Conservation (phyloP, 805 yeast species). For the Candida pseudofarinosa region DNA sequence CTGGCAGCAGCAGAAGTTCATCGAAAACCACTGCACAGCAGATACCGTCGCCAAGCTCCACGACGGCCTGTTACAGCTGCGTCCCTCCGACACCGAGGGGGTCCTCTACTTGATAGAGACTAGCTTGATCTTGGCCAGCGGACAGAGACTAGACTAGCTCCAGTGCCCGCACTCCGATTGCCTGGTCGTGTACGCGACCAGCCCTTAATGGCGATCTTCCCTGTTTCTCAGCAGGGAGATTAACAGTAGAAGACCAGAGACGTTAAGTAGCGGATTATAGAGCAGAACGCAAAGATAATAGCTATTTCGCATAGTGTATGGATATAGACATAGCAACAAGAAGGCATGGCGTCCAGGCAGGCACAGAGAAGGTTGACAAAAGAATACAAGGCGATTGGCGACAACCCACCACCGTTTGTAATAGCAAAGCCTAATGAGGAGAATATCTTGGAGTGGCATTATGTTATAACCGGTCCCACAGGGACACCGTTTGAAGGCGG, state of each 20-base stretch:
- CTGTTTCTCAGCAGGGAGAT: too few relatives aligned
- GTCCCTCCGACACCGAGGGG: constrained; percentile 5
- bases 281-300: too few relatives aligned
- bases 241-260: too few relatives aligned
- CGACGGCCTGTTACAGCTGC: constrained; percentile 12
- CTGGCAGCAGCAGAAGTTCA: constrained; percentile 25
- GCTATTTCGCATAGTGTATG: not conserved
- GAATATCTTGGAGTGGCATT: constrained; percentile 92
- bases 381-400: constrained; percentile 74
- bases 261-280: too few relatives aligned
- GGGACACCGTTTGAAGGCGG: constrained; percentile 84
- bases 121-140: constrained; percentile 26
- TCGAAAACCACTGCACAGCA: constrained; percentile 19
- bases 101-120: constrained; percentile 11
- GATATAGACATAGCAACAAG: not conserved
- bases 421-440: constrained; percentile 82
- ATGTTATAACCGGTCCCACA: constrained; percentile 87
- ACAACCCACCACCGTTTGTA: constrained; percentile 81
- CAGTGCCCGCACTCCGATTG: too few relatives aligned
- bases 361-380: constrained; percentile 56
- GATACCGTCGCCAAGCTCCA: constrained; percentile 9
- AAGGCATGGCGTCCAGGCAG: constrained; percentile 35
- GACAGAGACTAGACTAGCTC: constrained; percentile 11
- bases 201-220: too few relatives aligned
- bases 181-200: too few relatives aligned